A percentile compares a stretch with the other conserved stretches of the same genome.
These are phyloP conservation scores for Ruellia speciosa DNA, from an alignment of 305 asterid genomes.

Conservation along the genomic window DNA sequence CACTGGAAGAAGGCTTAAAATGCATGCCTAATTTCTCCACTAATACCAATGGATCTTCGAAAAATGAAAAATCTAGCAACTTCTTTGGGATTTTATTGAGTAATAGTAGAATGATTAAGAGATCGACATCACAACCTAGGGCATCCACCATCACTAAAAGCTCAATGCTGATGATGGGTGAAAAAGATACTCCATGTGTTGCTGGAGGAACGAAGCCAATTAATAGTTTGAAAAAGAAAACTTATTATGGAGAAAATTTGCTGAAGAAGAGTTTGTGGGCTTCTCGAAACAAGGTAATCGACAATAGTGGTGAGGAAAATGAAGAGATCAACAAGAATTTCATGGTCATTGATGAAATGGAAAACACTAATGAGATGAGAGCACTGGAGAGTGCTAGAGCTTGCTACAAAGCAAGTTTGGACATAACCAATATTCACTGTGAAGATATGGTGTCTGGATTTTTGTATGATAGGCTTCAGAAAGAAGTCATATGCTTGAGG, in stretches of 20 bases:
- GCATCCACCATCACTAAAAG: slow-evolving; percentile 31
- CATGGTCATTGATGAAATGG: slow-evolving; percentile 17
- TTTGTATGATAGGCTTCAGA: slow-evolving; percentile 78
- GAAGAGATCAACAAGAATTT: slow-evolving; percentile 30
- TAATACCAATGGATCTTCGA: slow-evolving; percentile 35
- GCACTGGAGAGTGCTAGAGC: neutral
- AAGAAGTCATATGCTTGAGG: slow-evolving; percentile 68
- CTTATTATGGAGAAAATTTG: slow-evolving; percentile 34
- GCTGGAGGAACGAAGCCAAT: too few relatives aligned
- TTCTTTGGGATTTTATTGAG: slow-evolving; percentile 60
- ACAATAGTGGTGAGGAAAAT: slow-evolving; percentile 57
- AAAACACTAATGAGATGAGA: slow-evolving; percentile 21
- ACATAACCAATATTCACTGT: slow-evolving; percentile 19
- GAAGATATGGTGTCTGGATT: slow-evolving; percentile 76
- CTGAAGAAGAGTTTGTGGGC: slow-evolving; percentile 54
- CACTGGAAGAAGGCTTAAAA: slow-evolving; percentile 65
- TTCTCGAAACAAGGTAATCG: slow-evolving; percentile 38
- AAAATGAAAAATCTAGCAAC: slow-evolving; percentile 38
- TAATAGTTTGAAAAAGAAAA: slow-evolving; percentile 19
- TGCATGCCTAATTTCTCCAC: slow-evolving; percentile 21
- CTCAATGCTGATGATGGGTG: too few relatives aligned
- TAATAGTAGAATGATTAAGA: slow-evolving; percentile 41
- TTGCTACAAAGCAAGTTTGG: neutral
- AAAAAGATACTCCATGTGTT: too few relatives aligned
- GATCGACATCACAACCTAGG: slow-evolving; percentile 66